Evolutionary conservation across 2,329 filamentous ascomycete species (phyloP).

Genomic region (Monilinia polystroma): DNA sequence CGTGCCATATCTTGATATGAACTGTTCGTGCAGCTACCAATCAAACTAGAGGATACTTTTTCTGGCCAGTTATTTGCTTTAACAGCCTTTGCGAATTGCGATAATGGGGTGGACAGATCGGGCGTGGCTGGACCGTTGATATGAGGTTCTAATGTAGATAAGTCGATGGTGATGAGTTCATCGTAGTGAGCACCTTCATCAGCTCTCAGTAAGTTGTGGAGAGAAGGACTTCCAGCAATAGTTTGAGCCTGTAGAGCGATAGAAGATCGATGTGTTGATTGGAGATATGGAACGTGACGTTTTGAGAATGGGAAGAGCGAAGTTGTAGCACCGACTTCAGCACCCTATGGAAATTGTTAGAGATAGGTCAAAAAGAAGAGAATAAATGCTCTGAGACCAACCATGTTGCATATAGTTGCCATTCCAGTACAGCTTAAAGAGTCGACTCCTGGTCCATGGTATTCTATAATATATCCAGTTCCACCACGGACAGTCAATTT

Average conservation of each 20-base stretch:
- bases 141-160: slow-evolving; percentile 87
- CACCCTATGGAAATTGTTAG: slow-evolving; percentile 43
- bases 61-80: slow-evolving; percentile 85
- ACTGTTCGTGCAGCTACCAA: slow-evolving; percentile 98
- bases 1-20: slow-evolving; percentile 99
- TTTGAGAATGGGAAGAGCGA: slow-evolving; percentile 79
- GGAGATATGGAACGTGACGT: slow-evolving; percentile 80
- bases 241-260: slow-evolving; percentile 39
- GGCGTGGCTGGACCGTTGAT: slow-evolving; percentile 98
- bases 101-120: slow-evolving; percentile 89
- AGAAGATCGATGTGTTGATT: slow-evolving; percentile 71
- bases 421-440: slow-evolving; percentile 89
- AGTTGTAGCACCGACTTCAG: slow-evolving; percentile 88
- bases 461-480: slow-evolving; percentile 93
- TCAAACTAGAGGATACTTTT: slow-evolving; percentile 87
- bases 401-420: slow-evolving; percentile 85
- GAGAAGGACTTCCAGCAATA: slow-evolving; percentile 36
- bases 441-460: slow-evolving; percentile 85
- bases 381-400: not conserved
- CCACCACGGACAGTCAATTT: slow-evolving; percentile 89
- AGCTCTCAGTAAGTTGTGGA: slow-evolving; percentile 68
- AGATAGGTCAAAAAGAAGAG: not conserved
- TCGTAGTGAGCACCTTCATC: slow-evolving; percentile 86
- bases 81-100: slow-evolving; percentile 82
- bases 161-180: slow-evolving; percentile 83